Evolutionary conservation across 176 grass and related monocot species (phyloP).

Genomic region (Aegilops tauschii): DNA sequence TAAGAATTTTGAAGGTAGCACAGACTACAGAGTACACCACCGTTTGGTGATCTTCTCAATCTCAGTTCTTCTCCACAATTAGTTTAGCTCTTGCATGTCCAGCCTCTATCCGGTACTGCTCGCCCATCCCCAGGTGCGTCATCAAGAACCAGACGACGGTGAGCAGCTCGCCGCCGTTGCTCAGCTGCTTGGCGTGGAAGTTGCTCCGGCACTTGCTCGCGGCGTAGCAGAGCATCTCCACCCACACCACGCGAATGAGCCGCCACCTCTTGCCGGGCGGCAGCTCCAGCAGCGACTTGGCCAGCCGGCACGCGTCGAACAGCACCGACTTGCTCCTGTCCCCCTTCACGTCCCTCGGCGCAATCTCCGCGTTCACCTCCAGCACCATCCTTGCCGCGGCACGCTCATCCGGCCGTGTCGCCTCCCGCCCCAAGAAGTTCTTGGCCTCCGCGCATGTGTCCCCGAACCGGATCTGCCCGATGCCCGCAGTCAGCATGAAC

Average conservation of each 20-base stretch:
- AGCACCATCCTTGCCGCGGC: constrained; percentile 26
- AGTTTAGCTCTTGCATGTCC: constrained; percentile 53
- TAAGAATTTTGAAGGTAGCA: not conserved
- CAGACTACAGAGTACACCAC: not conserved
- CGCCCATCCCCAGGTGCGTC: constrained; percentile 38
- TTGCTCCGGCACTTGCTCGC: constrained; percentile 56
- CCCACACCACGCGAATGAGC: constrained; percentile 49
- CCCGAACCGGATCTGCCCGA: constrained; percentile 50
- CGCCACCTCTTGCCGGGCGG: constrained; percentile 46
- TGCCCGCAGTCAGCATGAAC: constrained; percentile 47
- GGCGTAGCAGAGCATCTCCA: constrained; percentile 68
- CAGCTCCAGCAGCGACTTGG: constrained; percentile 28
- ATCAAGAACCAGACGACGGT: constrained; percentile 61
- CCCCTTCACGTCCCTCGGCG: constrained; percentile 47
- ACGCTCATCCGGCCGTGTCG: not conserved
- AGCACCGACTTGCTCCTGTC: constrained; percentile 59
- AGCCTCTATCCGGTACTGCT: constrained; percentile 50
- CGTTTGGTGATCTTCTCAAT: not conserved
- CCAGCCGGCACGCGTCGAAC: constrained; percentile 53
- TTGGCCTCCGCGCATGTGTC: constrained; percentile 56
- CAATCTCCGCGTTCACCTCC: constrained; percentile 43
- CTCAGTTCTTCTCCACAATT: constrained; percentile 40
- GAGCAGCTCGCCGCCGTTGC: constrained; percentile 62
- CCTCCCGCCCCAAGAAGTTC: constrained; percentile 37
- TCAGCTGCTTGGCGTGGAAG: constrained; percentile 72